Percentiles rank a stretch among this genome's conserved stretches.
These are phyloP conservation scores for Fusarium sp. DNA, from an alignment of 2,329 filamentous ascomycete genomes.

Conservation along the genomic window DNA sequence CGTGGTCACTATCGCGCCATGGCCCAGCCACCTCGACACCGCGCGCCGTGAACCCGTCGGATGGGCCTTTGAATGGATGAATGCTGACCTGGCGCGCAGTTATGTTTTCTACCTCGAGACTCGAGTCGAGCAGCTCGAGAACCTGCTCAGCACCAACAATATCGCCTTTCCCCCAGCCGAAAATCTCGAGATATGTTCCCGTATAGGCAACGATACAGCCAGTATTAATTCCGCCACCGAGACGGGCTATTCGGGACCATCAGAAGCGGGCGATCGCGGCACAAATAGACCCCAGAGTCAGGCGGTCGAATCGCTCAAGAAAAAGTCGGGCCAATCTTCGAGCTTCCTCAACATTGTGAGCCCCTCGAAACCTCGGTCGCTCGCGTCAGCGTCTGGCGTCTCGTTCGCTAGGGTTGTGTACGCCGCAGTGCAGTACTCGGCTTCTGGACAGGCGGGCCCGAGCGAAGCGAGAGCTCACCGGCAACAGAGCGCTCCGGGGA, in stretches of 20 bases:
- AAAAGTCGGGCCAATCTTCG: conserved; percentile 48
- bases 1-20: neutral
- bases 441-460: conserved; percentile 66
- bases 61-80: neutral
- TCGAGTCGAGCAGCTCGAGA: conserved; percentile 83
- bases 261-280: conserved; percentile 45
- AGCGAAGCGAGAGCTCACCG: conserved; percentile 41
- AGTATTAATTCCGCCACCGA: conserved; percentile 48
- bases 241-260: conserved; percentile 47
- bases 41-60: neutral
- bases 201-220: conserved; percentile 52
- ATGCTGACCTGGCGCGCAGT: conserved; percentile 54
- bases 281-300: conserved; percentile 44
- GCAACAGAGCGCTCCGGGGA: conserved; percentile 30
- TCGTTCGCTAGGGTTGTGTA: conserved; percentile 95
- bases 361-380: conserved; percentile 79
- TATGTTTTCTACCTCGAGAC: conserved; percentile 97
- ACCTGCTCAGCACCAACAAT: conserved; percentile 72
- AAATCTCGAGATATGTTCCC: conserved; percentile 71
- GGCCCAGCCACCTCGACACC: neutral
- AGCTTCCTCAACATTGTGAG: conserved; percentile 79
- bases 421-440: conserved; percentile 83
- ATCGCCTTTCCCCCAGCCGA: conserved; percentile 77
- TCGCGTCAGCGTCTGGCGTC: conserved; percentile 88
- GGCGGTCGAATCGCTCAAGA: conserved; percentile 48